Percentiles rank a stretch among this genome's conserved stretches.
Evolutionary conservation across 345 rosid species (phyloP).

Genomic region (Camelina hispida): DNA sequence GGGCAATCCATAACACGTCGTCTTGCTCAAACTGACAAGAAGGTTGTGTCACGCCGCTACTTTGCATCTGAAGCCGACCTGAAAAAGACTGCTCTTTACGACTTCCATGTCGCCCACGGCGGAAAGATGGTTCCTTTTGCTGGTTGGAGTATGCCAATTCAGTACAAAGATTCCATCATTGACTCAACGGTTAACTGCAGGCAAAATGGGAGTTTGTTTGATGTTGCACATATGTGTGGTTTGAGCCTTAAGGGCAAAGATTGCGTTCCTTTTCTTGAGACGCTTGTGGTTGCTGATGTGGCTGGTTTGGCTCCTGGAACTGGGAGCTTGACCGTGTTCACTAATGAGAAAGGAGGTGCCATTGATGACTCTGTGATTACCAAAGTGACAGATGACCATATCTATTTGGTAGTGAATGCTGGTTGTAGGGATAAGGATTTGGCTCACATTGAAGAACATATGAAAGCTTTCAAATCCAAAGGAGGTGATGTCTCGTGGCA

Average conservation of each 20-base stretch:
- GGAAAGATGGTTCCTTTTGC: slow-evolving; percentile 99
- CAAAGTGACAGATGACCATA: slow-evolving; percentile 76
- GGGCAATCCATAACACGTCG: slow-evolving; percentile 90
- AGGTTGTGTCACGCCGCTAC: slow-evolving; percentile 62
- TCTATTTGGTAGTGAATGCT: slow-evolving; percentile 96
- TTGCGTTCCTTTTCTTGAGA: slow-evolving; percentile 83
- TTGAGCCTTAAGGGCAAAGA: slow-evolving; percentile 96
- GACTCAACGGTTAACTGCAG: slow-evolving; percentile 96
- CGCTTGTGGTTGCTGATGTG: slow-evolving; percentile 93
- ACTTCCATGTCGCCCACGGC: slow-evolving; percentile 80
- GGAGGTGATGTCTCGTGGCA: slow-evolving; percentile 98
- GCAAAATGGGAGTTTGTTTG: slow-evolving; percentile 85
- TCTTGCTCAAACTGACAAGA: slow-evolving; percentile 78
- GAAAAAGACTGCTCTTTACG: slow-evolving; percentile 88
- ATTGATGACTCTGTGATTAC: slow-evolving; percentile 97
- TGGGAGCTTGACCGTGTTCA: slow-evolving; percentile 89
- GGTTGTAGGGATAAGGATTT: slow-evolving; percentile 99
- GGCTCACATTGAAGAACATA: slow-evolving; percentile 94
- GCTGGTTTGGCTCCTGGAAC: slow-evolving; percentile 86
- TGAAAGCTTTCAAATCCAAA: slow-evolving; percentile 90
- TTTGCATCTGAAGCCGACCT: slow-evolving; percentile 81
- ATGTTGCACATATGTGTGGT: slow-evolving; percentile 98
- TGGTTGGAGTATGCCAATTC: slow-evolving; percentile 99
- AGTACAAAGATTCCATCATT: slow-evolving; percentile 96
- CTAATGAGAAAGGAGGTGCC: slow-evolving; percentile 94